phyloP scores from a whole-genome alignment of 805 yeast genomes.

The Candida xiaguanensis region DNA sequence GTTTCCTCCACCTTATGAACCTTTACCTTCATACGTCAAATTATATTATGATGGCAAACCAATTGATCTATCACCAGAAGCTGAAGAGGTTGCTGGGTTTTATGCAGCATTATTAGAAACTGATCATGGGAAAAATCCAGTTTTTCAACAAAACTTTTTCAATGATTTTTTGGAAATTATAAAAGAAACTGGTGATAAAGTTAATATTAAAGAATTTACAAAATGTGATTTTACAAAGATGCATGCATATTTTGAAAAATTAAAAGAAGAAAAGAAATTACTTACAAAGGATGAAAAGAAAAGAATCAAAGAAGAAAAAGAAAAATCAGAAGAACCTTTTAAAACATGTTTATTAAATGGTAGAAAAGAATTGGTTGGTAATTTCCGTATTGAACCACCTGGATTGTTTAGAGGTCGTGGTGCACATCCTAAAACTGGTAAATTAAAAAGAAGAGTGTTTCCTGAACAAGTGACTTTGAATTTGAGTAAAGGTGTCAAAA shows the following conservation, averaged over 20 bases:
- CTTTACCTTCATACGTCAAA: slow-evolving; percentile 74
- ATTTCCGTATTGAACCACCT: slow-evolving; percentile 94
- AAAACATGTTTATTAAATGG: slow-evolving; percentile 82
- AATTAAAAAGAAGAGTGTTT: slow-evolving; percentile 73
- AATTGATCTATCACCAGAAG: slow-evolving; percentile 69
- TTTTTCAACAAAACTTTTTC: slow-evolving; percentile 84
- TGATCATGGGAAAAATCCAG: slow-evolving; percentile 85
- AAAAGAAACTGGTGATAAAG: slow-evolving; percentile 74
- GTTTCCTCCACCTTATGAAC: slow-evolving; percentile 90
- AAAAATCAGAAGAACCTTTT: slow-evolving; percentile 72
- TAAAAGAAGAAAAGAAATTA: slow-evolving; percentile 68
- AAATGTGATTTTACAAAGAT: slow-evolving; percentile 79
- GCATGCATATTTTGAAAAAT: slow-evolving; percentile 62
- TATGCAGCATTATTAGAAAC: slow-evolving; percentile 84
- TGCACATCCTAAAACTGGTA: slow-evolving; percentile 95
- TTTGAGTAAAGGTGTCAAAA: slow-evolving; percentile 62
- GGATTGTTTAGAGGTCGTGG: slow-evolving; percentile 96
- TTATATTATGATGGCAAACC: slow-evolving; percentile 73
- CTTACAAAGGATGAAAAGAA: slow-evolving; percentile 75
- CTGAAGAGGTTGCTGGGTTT: slow-evolving; percentile 97
- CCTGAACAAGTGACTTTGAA: slow-evolving; percentile 91
- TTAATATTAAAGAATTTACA: slow-evolving; percentile 58
- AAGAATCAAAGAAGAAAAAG: slow-evolving; percentile 65
- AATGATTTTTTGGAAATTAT: slow-evolving; percentile 69
- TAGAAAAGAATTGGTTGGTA: slow-evolving; percentile 87